Evolutionary conservation across 2,329 filamentous ascomycete genomes (phyloP).

Genomic region (Colletotrichum sp.): DNA sequence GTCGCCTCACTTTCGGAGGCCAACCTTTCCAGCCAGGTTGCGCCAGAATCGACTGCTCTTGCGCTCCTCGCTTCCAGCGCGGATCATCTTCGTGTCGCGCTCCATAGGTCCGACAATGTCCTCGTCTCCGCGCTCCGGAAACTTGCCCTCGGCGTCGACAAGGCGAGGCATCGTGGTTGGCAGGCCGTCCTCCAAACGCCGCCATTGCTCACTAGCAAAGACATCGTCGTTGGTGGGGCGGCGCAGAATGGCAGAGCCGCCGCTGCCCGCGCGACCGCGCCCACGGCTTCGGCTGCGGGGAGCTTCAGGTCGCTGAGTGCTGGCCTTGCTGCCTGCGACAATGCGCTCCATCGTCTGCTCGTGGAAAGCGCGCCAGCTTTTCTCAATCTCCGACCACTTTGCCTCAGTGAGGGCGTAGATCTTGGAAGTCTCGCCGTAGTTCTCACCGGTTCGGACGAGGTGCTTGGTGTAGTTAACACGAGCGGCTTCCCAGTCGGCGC

Average conservation of each 20-base stretch:
- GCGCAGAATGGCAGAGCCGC: conserved; percentile 35
- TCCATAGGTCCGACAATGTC: conserved; percentile 95
- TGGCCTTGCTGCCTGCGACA: conserved; percentile 40
- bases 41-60: conserved; percentile 53
- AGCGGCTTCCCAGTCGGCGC: conserved; percentile 82
- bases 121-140: conserved; percentile 85
- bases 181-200: conserved; percentile 57
- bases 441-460: conserved; percentile 84
- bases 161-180: conserved; percentile 72
- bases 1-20: conserved; percentile 23
- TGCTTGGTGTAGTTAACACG: conserved; percentile 89
- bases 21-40: conserved; percentile 52
- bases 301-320: conserved; percentile 27
- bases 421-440: conserved; percentile 89
- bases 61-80: conserved; percentile 48
- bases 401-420: conserved; percentile 84
- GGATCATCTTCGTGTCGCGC: conserved; percentile 59
- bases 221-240: conserved; percentile 40
- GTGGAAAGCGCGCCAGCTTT: conserved; percentile 74
- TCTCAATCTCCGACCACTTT: conserved; percentile 86
- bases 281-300: conserved; percentile 45
- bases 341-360: conserved; percentile 66
- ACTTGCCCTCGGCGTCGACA: conserved; percentile 79
- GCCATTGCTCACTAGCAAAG: conserved; percentile 48
- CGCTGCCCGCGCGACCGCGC: conserved; percentile 46